These are phyloP conservation scores for Pseudocercospora macadamiae DNA, from an alignment of 2,329 filamentous ascomycete species.

Conservation along the genomic window DNA sequence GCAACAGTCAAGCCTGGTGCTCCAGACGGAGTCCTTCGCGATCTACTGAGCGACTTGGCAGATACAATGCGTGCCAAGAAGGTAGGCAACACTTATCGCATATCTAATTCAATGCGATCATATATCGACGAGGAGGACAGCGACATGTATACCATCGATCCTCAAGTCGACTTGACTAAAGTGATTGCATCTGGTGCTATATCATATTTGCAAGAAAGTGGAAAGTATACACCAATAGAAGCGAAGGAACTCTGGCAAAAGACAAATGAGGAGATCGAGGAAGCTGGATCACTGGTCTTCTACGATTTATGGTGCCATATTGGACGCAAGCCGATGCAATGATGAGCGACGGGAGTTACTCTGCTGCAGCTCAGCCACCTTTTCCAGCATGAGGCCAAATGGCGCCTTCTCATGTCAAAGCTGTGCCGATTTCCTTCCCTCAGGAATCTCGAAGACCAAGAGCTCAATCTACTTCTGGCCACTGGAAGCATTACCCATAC, in stretches of 20 bases:
- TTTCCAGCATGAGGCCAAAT: no score
- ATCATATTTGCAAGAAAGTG: slow-evolving; percentile 12
- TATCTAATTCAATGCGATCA: slow-evolving; percentile 15
- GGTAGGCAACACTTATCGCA: slow-evolving; percentile 24
- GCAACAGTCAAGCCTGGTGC: slow-evolving; percentile 25
- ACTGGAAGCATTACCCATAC: no score
- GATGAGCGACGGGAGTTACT: not conserved
- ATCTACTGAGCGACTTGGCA: slow-evolving; percentile 17
- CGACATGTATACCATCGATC: slow-evolving; percentile 24
- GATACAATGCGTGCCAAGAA: slow-evolving; percentile 17
- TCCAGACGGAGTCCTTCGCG: slow-evolving; percentile 17
- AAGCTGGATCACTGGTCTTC: slow-evolving; percentile 19
- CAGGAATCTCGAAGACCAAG: no score
- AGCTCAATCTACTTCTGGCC: no score
- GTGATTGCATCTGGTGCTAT: slow-evolving; percentile 16
- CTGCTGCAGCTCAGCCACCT: no score
- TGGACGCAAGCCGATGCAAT: slow-evolving; percentile 16
- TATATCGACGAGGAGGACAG: slow-evolving; percentile 19
- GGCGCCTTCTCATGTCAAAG: no score
- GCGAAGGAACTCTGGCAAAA: slow-evolving; percentile 4
- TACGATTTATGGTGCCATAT: slow-evolving; percentile 30
- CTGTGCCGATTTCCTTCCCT: no score
- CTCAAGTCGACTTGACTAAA: slow-evolving; percentile 21
- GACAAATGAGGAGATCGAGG: slow-evolving; percentile 22
- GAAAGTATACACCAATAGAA: slow-evolving; percentile 7